Base-by-base conservation (phyloP, 768 basidiomycete genomes). In the Lactarius sp. region DNA sequence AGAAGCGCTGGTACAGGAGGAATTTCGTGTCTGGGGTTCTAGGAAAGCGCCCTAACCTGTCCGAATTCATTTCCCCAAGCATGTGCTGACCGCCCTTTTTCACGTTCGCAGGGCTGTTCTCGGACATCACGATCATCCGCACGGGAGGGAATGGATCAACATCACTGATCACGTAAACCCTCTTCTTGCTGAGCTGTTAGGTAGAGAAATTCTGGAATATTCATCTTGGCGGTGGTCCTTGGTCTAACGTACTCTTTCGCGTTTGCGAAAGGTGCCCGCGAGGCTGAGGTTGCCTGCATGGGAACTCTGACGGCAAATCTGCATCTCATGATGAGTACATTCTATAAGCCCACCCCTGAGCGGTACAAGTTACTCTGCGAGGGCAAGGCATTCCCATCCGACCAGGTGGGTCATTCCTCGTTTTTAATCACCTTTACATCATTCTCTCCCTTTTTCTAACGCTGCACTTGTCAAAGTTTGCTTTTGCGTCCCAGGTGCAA, bases 351-450 rank as follows among this genome's bases (percentile, higher is more conserved):
- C 20, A 93, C 90, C 33, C 71, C 82, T 59, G 80, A 80, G 67
- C 85, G 94, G 57, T 94, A 83, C 80, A 98, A 95, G 81, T 94
- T 99, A 73, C 78, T 99, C 61, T 96, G 92, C 77, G 97, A 99
- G 78, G 85, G 86, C 47, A 87, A 83, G 63, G 94, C 95, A 2
- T 99, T 99, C 75, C 95, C 97, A 70, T 95, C 92, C 74, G 97
- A 99, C 81, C 90, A 93, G 80, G 96, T 91, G 60, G 68, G 83
- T 73, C 56, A 57, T 41, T 41, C 56, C 47, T 12, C 62, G 18
- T 51, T 52, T 52, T 52, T 16, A 4, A 34, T 56, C 33, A 52
- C 63, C 22, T 51, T 39, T 47, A 50, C 4, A 18, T 58, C 20
- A 10, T 31, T 22, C 27, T 36, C 6, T 9, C 52, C 18, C 56